Evolutionary conservation across 1,284 basidiomycete genomes (phyloP).

Genomic region (Boletus hoseneyae): DNA sequence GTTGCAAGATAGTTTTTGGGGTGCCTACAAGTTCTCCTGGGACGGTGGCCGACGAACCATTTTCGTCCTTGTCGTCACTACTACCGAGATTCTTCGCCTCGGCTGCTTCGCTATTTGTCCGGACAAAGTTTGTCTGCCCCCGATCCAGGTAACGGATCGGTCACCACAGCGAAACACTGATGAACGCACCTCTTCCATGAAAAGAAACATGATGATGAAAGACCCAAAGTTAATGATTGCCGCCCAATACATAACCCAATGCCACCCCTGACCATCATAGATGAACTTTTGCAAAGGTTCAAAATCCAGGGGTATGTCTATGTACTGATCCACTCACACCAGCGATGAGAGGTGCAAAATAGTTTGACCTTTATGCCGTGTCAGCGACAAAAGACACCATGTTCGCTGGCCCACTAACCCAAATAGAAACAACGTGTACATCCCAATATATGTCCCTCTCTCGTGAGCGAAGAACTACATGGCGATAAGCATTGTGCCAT

Average conservation of each 20-base stretch:
- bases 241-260: constrained; percentile 22
- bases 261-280: constrained; percentile 19
- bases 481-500: not conserved
- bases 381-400: not conserved
- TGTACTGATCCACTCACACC: constrained; percentile 5
- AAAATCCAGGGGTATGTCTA: no score
- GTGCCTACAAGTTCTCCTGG: constrained; percentile 10
- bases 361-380: constrained; percentile 11
- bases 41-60: constrained; percentile 6
- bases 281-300: constrained; percentile 8
- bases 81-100: constrained; percentile 3
- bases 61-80: constrained; percentile 10
- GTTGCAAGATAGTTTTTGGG: constrained; percentile 9
- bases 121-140: constrained; percentile 13
- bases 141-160: not conserved
- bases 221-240: constrained; percentile 18
- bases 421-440: constrained; percentile 17
- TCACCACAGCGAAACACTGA: not conserved
- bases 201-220: constrained; percentile 14
- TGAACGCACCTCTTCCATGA: constrained; percentile 18
- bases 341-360: constrained; percentile 18
- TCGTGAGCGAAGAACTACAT: constrained; percentile 18
- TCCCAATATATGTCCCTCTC: constrained; percentile 16
- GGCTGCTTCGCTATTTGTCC: constrained; percentile 15
- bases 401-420: constrained; percentile 5